phyloP scores from a whole-genome alignment of 2,329 filamentous ascomycete genomes.

The Neopestalotiopsis rosae region DNA sequence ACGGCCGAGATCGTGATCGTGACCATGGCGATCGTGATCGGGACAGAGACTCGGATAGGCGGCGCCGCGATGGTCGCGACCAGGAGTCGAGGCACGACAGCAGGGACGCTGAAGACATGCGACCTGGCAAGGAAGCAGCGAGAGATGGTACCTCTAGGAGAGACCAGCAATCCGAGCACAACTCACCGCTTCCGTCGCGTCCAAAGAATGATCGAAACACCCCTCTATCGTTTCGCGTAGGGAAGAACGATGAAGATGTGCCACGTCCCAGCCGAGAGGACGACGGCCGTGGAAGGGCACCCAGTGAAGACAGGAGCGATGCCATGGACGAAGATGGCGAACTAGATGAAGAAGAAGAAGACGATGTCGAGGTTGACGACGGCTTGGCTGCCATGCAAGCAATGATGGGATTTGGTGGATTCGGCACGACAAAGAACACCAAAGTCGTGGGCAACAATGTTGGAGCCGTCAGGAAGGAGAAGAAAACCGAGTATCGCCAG shows the following conservation, averaged over 20 bases:
- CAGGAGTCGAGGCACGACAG: conserved; percentile 28
- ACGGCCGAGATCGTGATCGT: conserved; percentile 39
- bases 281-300: conserved; percentile 22
- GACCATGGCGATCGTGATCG: conserved; percentile 27
- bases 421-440: conserved; percentile 85
- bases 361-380: conserved; percentile 62
- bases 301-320: conserved; percentile 24
- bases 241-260: conserved; percentile 37
- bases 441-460: conserved; percentile 89
- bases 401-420: conserved; percentile 89
- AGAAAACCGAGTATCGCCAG: conserved; percentile 93
- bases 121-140: conserved; percentile 26
- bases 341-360: conserved; percentile 53
- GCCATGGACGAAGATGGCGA: conserved; percentile 37
- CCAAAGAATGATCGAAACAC: conserved; percentile 30
- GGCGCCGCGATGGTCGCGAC: conserved; percentile 23
- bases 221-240: conserved; percentile 43
- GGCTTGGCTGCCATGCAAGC: conserved; percentile 78
- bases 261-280: conserved; percentile 28
- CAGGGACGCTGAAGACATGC: conserved; percentile 25
- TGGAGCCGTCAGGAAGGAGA: conserved; percentile 85
- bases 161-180: conserved; percentile 20
- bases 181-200: conserved; percentile 37
- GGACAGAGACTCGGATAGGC: conserved; percentile 7
- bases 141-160: conserved; percentile 22